Percentiles rank a stretch among this genome's conserved stretches.
Evolutionary conservation across 495 filamentous ascomycete genomes (phyloP).

Genomic region (Penicillium arizonense): DNA sequence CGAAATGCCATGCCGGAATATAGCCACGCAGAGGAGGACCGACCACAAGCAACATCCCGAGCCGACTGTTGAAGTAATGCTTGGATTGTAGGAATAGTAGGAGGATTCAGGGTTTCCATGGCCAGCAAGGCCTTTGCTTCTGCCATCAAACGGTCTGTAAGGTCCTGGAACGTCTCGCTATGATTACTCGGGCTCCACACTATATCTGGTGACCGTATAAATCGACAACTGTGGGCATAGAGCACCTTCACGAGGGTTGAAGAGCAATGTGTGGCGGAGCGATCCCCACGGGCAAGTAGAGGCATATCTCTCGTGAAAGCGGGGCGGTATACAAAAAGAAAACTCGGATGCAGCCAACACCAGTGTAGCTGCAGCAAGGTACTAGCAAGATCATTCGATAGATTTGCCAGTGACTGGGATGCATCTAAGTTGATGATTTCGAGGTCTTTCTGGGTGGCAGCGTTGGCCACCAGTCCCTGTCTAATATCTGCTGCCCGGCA

Average conservation of each 20-base stretch:
- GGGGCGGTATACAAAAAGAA: conserved; percentile 26
- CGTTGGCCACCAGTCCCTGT: conserved; percentile 2
- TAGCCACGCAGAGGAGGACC: conserved; percentile 21
- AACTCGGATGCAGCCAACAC: conserved; percentile 26
- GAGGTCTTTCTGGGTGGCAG: neutral
- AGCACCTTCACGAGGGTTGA: conserved; percentile 10
- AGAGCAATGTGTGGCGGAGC: conserved; percentile 7
- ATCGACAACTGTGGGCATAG: conserved; percentile 11
- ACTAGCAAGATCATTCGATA: conserved; percentile 3
- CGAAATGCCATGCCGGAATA: conserved; percentile 34
- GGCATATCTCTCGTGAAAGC: conserved; percentile 20
- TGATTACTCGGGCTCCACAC: neutral
- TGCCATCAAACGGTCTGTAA: conserved; percentile 8
- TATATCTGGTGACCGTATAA: conserved; percentile 4
- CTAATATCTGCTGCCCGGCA: neutral
- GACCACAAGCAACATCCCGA: conserved; percentile 16
- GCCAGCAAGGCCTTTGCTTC: conserved; percentile 9
- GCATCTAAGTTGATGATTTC: conserved; percentile 2
- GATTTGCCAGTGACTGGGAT: conserved; percentile 2
- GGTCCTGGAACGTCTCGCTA: conserved; percentile 1
- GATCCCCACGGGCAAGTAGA: neutral
- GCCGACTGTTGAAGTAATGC: conserved; percentile 15
- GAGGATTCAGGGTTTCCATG: conserved; percentile 12
- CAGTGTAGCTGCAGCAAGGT: conserved; percentile 21
- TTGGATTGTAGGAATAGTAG: conserved; percentile 18